These are phyloP conservation scores for Penicillium angulare DNA, from an alignment of 495 filamentous ascomycete genomes.

Conservation along the genomic window DNA sequence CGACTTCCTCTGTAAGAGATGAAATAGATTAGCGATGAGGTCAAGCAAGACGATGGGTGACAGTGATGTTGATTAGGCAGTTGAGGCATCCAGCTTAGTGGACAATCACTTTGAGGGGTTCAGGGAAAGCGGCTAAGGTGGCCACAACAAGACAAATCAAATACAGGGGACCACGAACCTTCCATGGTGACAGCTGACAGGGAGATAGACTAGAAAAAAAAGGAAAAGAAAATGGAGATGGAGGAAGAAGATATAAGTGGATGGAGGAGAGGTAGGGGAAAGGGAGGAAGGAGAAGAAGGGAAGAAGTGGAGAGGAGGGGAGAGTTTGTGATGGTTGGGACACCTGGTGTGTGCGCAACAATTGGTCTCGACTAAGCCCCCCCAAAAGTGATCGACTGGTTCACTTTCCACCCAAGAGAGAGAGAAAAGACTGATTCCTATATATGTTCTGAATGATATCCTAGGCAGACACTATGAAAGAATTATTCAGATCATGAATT, in stretches of 20 bases:
- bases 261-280: conserved; percentile 21
- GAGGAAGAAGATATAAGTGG: conserved; percentile 14
- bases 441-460: background rate
- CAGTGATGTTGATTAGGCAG: background rate
- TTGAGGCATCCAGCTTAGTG: conserved; percentile 1
- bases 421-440: too few species aligned
- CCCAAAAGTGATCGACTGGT: conserved; percentile 12
- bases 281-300: conserved; percentile 24
- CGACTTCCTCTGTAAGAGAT: conserved; percentile 87
- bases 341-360: conserved; percentile 27
- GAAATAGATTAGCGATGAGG: conserved; percentile 50
- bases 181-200: conserved; percentile 62
- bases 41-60: background rate
- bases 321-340: conserved; percentile 35
- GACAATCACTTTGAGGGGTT: conserved; percentile 4
- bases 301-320: conserved; percentile 33
- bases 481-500: too few species aligned
- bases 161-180: conserved; percentile 52
- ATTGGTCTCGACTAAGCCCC: conserved; percentile 13
- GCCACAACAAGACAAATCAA: conserved; percentile 20
- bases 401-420: background rate
- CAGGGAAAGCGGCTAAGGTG: conserved; percentile 37
- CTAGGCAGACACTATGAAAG: conserved; percentile 19
- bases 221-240: conserved; percentile 41
- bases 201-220: conserved; percentile 39